Evolutionary conservation across 2,329 filamentous ascomycete genomes (phyloP), one percentile per base, ranked within the genome.

Genomic region (Aschersonia sp.): DNA sequence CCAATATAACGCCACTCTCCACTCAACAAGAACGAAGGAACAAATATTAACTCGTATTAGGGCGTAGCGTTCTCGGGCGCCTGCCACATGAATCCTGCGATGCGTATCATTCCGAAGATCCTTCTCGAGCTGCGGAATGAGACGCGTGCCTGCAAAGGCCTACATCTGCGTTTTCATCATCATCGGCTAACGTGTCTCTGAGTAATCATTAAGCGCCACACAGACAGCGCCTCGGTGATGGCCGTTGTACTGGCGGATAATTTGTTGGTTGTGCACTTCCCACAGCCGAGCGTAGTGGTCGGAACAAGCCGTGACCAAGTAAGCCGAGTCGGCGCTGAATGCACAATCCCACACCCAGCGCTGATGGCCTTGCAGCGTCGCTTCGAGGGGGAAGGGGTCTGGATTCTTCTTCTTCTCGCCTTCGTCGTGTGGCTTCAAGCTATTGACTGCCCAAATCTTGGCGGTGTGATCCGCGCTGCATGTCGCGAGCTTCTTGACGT

Each of bases 291-390:
- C 89, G 61, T 94, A 96, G 63, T 96, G 89, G 61, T 96, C 89
- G 42, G 84, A 90, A 62, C 87, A 95, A 5, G 89, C 88, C 1
- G 89, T 96, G 10, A 96, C 89, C 6, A 96, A 72, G 59, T 96
- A 96, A 0, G 89, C 89, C 35, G 83, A 89, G 62, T 96, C 89
- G 30, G 89, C 89, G 52, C 85, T 90, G 66, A 96, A 96, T 1
- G 89, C 89, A 59, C 89, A 96, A 63, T 96, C 89, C 89, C 89
- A 96, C 1, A 96, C 89, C 89, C 89, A 96, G 47, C 89, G 81
- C 67, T 96, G 89, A 66, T 96, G 89, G 47, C 85, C 87, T 29
- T 85, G 85, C 1, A 96, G 76, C 1, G 87, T 94, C 3, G 87
- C 88, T 65, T 95, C 86, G 22, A 94, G 76, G 8, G 83, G 84